phyloP scores from a whole-genome alignment of 495 filamentous ascomycete genomes.

The Aspergillus baeticus region DNA sequence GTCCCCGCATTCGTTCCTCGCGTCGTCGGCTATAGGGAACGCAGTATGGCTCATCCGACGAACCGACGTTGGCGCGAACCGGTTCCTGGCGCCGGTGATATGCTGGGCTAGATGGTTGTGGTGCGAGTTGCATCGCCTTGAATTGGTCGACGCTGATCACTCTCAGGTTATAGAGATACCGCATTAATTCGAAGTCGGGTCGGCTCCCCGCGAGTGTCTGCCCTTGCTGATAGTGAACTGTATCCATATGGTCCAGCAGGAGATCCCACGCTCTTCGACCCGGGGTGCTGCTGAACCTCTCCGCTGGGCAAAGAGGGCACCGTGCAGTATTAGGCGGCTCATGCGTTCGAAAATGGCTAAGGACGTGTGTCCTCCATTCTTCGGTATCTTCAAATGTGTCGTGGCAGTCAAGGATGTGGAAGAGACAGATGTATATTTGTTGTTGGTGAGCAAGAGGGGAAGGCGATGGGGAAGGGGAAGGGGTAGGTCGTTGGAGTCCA shows the following conservation, averaged over 20 bases:
- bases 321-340: constrained; percentile 36
- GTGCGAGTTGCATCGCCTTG: constrained; percentile 44
- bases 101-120: constrained; percentile 42
- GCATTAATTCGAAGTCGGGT: constrained; percentile 47
- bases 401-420: constrained; percentile 45
- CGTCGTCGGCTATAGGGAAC: constrained; percentile 45
- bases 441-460: constrained; percentile 12
- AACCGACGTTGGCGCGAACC: constrained; percentile 42
- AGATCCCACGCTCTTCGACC: constrained; percentile 34
- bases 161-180: constrained; percentile 40
- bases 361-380: constrained; percentile 42
- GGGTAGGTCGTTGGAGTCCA: background rate
- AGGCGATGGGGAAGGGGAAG: constrained; percentile 5
- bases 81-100: constrained; percentile 45
- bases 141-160: constrained; percentile 48
- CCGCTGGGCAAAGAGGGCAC: constrained; percentile 39
- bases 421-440: constrained; percentile 41
- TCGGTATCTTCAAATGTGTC: constrained; percentile 34
- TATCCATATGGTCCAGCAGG: constrained; percentile 41
- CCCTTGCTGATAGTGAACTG: constrained; percentile 37
- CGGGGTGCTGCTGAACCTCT: constrained; percentile 31
- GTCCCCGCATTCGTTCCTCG: constrained; percentile 42
- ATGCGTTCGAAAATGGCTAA: constrained; percentile 43
- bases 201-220: constrained; percentile 41
- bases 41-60: constrained; percentile 46